A percentile compares a stretch with the other conserved stretches of the same genome.
Evolutionary conservation across 139 green algal species (phyloP).

Genomic region (Tetraselmis striata): DNA sequence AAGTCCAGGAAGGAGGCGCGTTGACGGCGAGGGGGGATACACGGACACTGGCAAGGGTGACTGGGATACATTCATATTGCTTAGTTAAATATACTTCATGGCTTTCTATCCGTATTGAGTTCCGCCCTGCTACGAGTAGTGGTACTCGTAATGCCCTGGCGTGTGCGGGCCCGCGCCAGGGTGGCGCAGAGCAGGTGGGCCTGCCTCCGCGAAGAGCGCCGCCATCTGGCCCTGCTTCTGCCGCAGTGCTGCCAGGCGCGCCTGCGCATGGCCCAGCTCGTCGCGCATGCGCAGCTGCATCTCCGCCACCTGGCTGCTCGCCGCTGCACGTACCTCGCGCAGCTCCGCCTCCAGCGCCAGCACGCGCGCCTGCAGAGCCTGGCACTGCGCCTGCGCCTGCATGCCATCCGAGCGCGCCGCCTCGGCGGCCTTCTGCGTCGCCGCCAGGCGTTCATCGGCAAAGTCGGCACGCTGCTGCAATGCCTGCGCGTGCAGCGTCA

Average conservation of each 20-base stretch:
- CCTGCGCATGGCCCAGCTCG: neutral
- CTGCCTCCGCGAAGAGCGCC: neutral
- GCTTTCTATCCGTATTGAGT: no score
- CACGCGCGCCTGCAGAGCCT: neutral
- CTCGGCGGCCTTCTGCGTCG: neutral
- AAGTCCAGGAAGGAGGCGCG: no score
- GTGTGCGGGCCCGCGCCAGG: no score
- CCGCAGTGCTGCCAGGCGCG: neutral
- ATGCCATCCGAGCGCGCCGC: neutral
- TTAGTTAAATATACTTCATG: no score
- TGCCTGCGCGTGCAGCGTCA: neutral
- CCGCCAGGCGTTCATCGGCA: neutral
- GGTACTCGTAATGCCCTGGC: no score
- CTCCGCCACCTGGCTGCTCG: neutral
- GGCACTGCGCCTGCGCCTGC: neutral
- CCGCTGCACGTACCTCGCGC: neutral
- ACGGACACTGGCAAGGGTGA: no score
- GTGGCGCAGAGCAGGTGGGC: no score
- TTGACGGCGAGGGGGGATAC: no score
- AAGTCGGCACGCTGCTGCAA: neutral
- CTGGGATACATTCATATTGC: no score
- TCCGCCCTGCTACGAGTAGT: no score
- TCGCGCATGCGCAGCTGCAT: neutral
- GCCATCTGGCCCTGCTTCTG: neutral
- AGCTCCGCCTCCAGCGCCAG: neutral